A percentile compares a stretch with the other conserved stretches of the same genome.
Conservation (phyloP, 805 yeast species). For the Spathaspora girioi region DNA sequence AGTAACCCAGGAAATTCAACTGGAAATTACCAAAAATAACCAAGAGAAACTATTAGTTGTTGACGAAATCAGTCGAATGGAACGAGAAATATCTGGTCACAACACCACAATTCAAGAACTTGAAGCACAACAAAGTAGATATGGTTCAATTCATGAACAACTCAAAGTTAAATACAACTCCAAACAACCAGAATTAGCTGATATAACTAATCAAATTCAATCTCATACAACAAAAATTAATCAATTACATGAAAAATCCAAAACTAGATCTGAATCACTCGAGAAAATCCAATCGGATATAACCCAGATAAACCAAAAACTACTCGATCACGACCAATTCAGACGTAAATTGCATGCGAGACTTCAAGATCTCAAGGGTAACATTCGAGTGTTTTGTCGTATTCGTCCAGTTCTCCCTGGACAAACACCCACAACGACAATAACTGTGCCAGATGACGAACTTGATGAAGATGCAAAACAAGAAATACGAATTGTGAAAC, state of each 20-base stretch:
- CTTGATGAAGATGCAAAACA: conserved; percentile 34
- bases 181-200: conserved; percentile 14
- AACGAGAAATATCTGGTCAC: not conserved
- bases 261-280: conserved; percentile 4
- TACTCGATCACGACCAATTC: conserved; percentile 48
- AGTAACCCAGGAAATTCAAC: not conserved
- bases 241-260: conserved; percentile 7
- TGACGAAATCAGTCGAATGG: conserved; percentile 3
- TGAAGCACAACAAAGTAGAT: not conserved
- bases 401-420: conserved; percentile 51
- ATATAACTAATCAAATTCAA: conserved; percentile 9
- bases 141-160: not conserved
- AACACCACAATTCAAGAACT: not conserved
- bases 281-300: conserved; percentile 8
- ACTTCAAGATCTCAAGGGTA: conserved; percentile 86
- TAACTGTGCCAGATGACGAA: conserved; percentile 20
- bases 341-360: conserved; percentile 68
- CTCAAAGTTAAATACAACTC: conserved; percentile 4
- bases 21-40: not conserved
- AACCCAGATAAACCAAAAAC: conserved; percentile 21
- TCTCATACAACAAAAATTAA: conserved; percentile 9
- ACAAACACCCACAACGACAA: conserved; percentile 9
- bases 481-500: conserved; percentile 25
- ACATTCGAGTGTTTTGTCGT: conserved; percentile 86
- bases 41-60: conserved; percentile 5